These are phyloP conservation scores for Stentor roeselii DNA, from an alignment of 73 alveolate genomes.

Conservation along the genomic window DNA sequence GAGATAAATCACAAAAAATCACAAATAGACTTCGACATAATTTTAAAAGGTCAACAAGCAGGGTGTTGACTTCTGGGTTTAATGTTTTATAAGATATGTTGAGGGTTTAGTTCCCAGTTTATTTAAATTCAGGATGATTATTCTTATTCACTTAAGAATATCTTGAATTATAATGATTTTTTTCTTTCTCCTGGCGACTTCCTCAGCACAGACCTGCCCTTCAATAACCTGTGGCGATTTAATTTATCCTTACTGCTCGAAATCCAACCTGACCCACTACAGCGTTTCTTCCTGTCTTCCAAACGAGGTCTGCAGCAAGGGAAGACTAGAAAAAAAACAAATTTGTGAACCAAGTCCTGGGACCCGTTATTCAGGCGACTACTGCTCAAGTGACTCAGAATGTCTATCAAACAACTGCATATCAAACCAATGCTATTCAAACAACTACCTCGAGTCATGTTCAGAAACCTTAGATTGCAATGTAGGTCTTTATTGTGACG, in stretches of 20 bases:
- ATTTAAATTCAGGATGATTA: too few species aligned
- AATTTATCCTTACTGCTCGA: not conserved
- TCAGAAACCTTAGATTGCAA: not conserved
- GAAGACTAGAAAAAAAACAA: not conserved
- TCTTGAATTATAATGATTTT: too few species aligned
- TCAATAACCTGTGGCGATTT: not conserved
- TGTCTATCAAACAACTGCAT: not conserved
- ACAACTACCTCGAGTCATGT: not conserved
- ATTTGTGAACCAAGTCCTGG: not conserved
- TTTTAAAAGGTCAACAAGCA: too few species aligned
- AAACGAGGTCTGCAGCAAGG: not conserved
- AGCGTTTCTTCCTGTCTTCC: not conserved
- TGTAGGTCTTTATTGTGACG: not conserved
- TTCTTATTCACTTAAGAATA: too few species aligned
- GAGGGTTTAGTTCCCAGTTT: too few species aligned
- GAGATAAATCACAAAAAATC: too few species aligned
- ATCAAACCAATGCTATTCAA: not conserved
- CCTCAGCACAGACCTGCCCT: not conserved
- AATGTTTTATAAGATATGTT: too few species aligned
- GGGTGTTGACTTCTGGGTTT: too few species aligned
- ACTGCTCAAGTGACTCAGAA: not conserved
- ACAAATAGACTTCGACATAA: too few species aligned
- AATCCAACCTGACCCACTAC: not conserved
- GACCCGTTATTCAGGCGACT: conserved; percentile 11
- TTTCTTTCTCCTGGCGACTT: not conserved